Conservation (phyloP, 208 protist species). For the Borovskyia barvae region DNA sequence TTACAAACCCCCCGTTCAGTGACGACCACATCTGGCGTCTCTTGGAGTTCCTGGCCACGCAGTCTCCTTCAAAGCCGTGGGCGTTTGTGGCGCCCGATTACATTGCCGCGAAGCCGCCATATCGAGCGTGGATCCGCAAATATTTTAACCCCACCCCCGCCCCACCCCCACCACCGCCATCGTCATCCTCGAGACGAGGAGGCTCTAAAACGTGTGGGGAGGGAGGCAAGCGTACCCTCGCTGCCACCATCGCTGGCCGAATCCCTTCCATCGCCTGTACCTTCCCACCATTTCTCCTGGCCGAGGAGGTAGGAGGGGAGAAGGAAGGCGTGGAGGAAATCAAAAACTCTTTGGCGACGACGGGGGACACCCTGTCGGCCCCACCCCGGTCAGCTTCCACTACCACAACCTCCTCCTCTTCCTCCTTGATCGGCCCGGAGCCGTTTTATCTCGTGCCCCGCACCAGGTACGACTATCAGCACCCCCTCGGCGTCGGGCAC, state of each 20-base stretch:
- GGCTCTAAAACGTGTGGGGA: no score
- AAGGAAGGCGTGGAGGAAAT: background rate
- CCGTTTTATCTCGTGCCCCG: conserved; percentile 64
- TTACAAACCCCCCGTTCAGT: conserved; percentile 80
- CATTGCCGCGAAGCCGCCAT: conserved; percentile 68
- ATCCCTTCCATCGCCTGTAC: conserved; percentile 12
- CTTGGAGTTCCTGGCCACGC: conserved; percentile 38
- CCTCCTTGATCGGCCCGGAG: conserved; percentile 23
- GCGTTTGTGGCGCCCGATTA: conserved; percentile 73
- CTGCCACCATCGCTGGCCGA: background rate
- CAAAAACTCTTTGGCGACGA: no score
- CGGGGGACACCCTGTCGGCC: background rate
- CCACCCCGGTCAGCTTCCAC: background rate
- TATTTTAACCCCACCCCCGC: conserved; percentile 23
- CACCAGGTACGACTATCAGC: conserved; percentile 57
- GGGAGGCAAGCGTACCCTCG: background rate
- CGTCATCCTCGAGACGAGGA: no score
- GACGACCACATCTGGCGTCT: conserved; percentile 72
- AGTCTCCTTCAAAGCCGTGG: conserved; percentile 43
- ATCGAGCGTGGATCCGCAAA: conserved; percentile 29
- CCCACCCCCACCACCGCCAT: conserved; percentile 14
- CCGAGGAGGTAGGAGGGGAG: background rate
- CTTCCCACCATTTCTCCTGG: conserved; percentile 36
- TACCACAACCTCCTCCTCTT: background rate
- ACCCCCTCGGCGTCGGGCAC: conserved; percentile 54